These are phyloP conservation scores for Tetrahymena thermophila DNA, from an alignment of 73 alveolate genomes.

Conservation along the genomic window DNA sequence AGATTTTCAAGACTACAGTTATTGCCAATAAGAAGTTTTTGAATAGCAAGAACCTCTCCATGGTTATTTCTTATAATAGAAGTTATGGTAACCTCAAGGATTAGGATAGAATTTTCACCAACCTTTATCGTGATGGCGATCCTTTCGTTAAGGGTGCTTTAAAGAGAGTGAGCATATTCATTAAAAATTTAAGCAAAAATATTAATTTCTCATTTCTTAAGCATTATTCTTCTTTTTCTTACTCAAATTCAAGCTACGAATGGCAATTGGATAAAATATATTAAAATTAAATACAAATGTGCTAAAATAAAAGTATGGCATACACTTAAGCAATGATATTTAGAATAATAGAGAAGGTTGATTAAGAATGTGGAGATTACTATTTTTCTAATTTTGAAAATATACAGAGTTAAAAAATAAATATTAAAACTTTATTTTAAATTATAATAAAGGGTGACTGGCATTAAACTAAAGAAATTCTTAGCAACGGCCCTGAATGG, in stretches of 20 bases:
- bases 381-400: not conserved
- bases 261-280: not conserved
- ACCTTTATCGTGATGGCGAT: conserved; percentile 43
- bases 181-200: not conserved
- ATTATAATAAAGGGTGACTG: conserved; percentile 68
- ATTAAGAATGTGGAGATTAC: not conserved
- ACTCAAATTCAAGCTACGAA: not conserved
- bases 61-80: not conserved
- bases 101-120: conserved; percentile 43
- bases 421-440: not conserved
- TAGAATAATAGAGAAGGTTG: not conserved
- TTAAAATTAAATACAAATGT: not conserved
- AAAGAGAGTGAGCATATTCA: conserved; percentile 17
- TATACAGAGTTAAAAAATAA: not conserved
- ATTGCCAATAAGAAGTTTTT: not conserved
- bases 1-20: not conserved
- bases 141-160: conserved; percentile 35
- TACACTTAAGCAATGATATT: not conserved
- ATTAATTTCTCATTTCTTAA: not conserved
- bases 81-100: conserved; percentile 39
- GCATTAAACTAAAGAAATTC: conserved; percentile 78
- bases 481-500: conserved; percentile 86
- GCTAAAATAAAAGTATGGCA: not conserved
- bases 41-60: not conserved
- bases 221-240: not conserved